Percentiles rank a stretch among this genome's conserved stretches.
Evolutionary conservation across 208 protist genomes (phyloP).

Genomic region (Strigomonas culicis): DNA sequence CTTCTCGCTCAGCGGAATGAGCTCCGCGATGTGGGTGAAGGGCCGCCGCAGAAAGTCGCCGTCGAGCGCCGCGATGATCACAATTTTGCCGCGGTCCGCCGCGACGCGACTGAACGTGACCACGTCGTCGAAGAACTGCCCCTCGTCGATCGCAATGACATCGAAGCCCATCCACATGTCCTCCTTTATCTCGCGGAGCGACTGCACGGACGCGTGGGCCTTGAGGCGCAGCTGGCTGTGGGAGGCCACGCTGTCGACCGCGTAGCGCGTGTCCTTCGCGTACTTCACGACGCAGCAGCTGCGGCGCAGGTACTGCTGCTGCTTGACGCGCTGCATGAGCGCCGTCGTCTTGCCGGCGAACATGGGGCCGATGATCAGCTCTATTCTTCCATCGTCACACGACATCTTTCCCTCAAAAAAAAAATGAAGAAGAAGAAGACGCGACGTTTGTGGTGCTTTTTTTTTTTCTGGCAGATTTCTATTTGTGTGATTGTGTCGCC

Average conservation of each 20-base stretch:
- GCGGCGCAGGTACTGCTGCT: constrained; percentile 70
- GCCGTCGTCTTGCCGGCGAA: constrained; percentile 95
- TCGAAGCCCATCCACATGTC: constrained; percentile 61
- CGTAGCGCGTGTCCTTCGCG: constrained; percentile 85
- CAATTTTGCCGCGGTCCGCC: constrained; percentile 89
- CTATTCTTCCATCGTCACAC: constrained; percentile 55
- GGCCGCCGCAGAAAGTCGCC: constrained; percentile 91
- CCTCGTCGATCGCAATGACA: constrained; percentile 92
- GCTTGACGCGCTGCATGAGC: constrained; percentile 88
- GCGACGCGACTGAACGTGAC: constrained; percentile 76
- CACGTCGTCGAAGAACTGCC: constrained; percentile 94
- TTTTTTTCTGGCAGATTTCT: no score
- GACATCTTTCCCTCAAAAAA: no score
- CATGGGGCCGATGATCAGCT: constrained; percentile 95
- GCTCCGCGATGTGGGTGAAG: constrained; percentile 79
- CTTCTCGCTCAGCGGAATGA: constrained; percentile 86
- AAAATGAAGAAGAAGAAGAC: no score
- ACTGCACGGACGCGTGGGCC: constrained; percentile 57
- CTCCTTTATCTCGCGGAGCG: constrained; percentile 56
- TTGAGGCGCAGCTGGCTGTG: constrained; percentile 71
- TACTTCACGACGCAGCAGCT: constrained; percentile 93
- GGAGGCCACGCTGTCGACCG: constrained; percentile 63
- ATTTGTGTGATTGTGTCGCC: no score
- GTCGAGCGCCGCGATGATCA: constrained; percentile 94
- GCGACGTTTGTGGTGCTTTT: background rate